Conservation (phyloP, 441 rosid species). For the Pelargonium cotyledonis region DNA sequence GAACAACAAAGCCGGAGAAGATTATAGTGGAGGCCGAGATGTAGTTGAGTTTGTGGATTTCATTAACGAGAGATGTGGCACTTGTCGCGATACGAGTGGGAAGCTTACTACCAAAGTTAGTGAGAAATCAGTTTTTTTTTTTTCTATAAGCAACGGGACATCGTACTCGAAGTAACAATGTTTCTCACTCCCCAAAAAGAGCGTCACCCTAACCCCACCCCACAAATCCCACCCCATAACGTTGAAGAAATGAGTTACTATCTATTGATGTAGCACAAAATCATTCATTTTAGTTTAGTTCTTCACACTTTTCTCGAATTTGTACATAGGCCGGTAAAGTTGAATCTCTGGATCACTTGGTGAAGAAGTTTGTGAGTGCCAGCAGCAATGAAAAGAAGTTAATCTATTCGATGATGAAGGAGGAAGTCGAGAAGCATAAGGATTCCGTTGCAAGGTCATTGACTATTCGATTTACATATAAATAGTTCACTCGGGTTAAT, state of each 20-base stretch:
- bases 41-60: constrained; percentile 73
- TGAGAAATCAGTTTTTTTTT: too few species aligned
- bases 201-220: too few species aligned
- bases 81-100: constrained; percentile 78
- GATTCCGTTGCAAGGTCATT: constrained; percentile 60
- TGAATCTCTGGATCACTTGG: constrained; percentile 64
- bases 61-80: constrained; percentile 73
- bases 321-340: constrained; percentile 69
- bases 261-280: neutral
- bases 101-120: constrained; percentile 68
- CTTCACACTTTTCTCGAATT: neutral
- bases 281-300: neutral
- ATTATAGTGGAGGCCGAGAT: constrained; percentile 77
- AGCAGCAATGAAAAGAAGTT: constrained; percentile 63
- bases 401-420: constrained; percentile 53
- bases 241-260: neutral
- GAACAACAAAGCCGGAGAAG: constrained; percentile 87
- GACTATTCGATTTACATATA: too few species aligned
- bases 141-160: too few species aligned
- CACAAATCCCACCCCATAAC: too few species aligned
- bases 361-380: constrained; percentile 80
- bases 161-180: too few species aligned
- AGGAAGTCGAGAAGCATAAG: constrained; percentile 62
- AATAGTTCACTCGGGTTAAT: neutral
- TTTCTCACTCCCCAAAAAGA: too few species aligned